A percentile compares a stretch with the other conserved stretches of the same genome.
These are phyloP conservation scores for Kalmanozyma brasiliensis DNA, from an alignment of 1,284 basidiomycete species.

Conservation along the genomic window DNA sequence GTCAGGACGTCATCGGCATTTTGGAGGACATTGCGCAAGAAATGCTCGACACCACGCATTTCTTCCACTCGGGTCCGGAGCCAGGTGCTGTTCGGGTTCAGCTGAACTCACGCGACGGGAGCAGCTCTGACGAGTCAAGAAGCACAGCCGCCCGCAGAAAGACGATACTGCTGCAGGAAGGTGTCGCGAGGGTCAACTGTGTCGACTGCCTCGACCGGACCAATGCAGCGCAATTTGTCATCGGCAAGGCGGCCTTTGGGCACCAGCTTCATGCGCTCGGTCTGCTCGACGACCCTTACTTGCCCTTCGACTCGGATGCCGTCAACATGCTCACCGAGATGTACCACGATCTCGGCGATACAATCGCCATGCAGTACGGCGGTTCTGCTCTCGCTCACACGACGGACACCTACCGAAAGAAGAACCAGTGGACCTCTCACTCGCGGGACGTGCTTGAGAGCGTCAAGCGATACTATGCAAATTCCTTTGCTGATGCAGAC, in stretches of 20 bases:
- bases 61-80: conserved; percentile 80
- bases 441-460: conserved; percentile 97
- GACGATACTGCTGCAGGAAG: conserved; percentile 83
- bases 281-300: conserved; percentile 76
- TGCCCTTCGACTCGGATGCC: conserved; percentile 93
- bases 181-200: conserved; percentile 74
- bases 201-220: conserved; percentile 93
- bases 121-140: not conserved
- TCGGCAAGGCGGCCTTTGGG: conserved; percentile 92
- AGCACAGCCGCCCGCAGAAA: conserved; percentile 18
- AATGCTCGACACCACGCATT: conserved; percentile 87
- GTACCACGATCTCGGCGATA: conserved; percentile 79
- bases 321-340: conserved; percentile 98
- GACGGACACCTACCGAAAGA: conserved; percentile 93
- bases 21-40: conserved; percentile 96
- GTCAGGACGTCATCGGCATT: conserved; percentile 94
- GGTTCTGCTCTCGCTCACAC: conserved; percentile 91
- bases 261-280: conserved; percentile 97
- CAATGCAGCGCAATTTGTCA: conserved; percentile 97
- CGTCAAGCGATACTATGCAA: conserved; percentile 93
- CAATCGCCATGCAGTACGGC: conserved; percentile 83
- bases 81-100: conserved; percentile 32
- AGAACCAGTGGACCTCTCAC: conserved; percentile 95
- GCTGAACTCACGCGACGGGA: not conserved
- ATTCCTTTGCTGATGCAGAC: conserved; percentile 87